Conservation (phyloP, 371 early-diverging fungal genomes). For the Mucor ambiguus region DNA sequence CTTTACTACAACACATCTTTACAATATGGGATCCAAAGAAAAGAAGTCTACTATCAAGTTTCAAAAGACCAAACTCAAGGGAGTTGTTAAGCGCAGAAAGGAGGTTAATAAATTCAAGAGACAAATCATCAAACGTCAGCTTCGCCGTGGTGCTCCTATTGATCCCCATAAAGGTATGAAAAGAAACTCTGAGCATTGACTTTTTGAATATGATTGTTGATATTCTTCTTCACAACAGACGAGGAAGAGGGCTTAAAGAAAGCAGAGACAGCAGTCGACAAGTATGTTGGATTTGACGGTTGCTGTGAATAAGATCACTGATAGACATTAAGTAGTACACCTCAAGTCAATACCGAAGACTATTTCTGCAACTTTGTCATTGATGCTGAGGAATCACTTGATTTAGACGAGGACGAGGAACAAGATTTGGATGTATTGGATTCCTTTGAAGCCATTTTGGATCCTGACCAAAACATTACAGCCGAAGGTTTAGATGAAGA, state of each 20-base stretch:
- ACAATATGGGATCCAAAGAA: constrained; percentile 47
- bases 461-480: constrained; percentile 28
- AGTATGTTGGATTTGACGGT: constrained; percentile 2
- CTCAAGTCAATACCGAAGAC: constrained; percentile 34
- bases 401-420: constrained; percentile 48
- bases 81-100: constrained; percentile 67
- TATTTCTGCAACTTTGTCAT: constrained; percentile 46
- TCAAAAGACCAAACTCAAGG: constrained; percentile 81
- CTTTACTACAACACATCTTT: not conserved
- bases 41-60: constrained; percentile 89
- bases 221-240: not conserved
- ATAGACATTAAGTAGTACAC: constrained; percentile 5
- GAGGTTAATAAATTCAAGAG: constrained; percentile 69
- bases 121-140: constrained; percentile 55
- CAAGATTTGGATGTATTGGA: constrained; percentile 40
- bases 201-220: not conserved
- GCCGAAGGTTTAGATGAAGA: constrained; percentile 30
- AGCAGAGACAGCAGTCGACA: constrained; percentile 7
- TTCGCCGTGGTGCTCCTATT: constrained; percentile 28
- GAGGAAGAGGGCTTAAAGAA: constrained; percentile 14
- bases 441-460: constrained; percentile 31
- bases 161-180: constrained; percentile 21
- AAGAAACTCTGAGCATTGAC: too few relatives aligned
- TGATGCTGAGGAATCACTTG: constrained; percentile 41
- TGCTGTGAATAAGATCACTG: not conserved